phyloP scores from a whole-genome alignment of 768 basidiomycete genomes.

The Agaricus bisporus region DNA sequence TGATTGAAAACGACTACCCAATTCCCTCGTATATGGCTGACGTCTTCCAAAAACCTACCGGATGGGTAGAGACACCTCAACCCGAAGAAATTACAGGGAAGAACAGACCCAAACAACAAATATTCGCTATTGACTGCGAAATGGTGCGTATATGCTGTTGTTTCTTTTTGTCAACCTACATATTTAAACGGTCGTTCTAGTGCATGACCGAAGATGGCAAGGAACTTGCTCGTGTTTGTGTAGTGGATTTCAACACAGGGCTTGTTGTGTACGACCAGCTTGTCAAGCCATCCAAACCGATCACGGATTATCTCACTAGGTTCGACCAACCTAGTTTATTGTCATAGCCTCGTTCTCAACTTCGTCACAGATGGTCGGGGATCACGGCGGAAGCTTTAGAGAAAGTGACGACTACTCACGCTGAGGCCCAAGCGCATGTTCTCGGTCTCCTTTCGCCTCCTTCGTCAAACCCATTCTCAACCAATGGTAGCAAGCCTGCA shows the following conservation, averaged over 20 bases:
- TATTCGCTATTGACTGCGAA: conserved; percentile 93
- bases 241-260: conserved; percentile 72
- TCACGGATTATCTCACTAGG: conserved; percentile 91
- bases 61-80: conserved; percentile 82
- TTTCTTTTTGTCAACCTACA: neutral
- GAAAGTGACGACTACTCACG: conserved; percentile 69
- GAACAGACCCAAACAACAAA: conserved; percentile 30
- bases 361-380: conserved; percentile 72
- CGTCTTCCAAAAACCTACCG: conserved; percentile 53
- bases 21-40: conserved; percentile 82
- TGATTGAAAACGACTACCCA: conserved; percentile 93
- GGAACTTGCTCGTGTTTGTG: conserved; percentile 78
- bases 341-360: neutral
- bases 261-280: conserved; percentile 82
- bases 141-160: conserved; percentile 57
- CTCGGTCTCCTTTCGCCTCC: conserved; percentile 54
- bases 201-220: conserved; percentile 88
- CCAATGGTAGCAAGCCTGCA: conserved; percentile 13
- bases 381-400: conserved; percentile 74
- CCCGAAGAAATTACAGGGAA: conserved; percentile 17
- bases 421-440: conserved; percentile 70
- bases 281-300: conserved; percentile 81
- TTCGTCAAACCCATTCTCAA: conserved; percentile 38
- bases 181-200: conserved; percentile 29
- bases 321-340: conserved; percentile 23